Evolutionary conservation across 257 asterid genomes (phyloP), one percentile per base, ranked within the genome.

Genomic region (Scutellaria minor): DNA sequence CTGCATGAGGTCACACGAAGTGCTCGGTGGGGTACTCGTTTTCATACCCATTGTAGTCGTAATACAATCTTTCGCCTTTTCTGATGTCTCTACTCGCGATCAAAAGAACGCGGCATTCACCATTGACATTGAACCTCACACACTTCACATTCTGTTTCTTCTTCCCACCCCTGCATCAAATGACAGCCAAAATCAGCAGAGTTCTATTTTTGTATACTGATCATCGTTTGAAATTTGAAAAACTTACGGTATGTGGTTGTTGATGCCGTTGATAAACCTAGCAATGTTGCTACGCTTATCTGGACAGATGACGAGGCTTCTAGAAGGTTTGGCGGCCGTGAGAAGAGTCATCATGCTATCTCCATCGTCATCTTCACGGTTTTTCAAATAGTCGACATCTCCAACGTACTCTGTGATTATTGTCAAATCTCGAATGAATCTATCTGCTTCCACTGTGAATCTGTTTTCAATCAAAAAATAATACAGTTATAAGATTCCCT

Each of bases 331-430:
- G 12, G 85, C 66, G 7, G 99, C 86, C 44, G 69, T 79, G 66
- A 95, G 90, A 64, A 95, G 98, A 66, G 98, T 88, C 99, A 92
- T 95, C 86, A 89, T 92, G 86, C 99, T 91, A 80, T 95, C 98
- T 15, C 99, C 97, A 72, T 85, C 91, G 63, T 95, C 93, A 27
- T 83, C 59, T 75, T 90, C 91, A 0, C 95, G 91, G 3, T 86
- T 90, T 68, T 75, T 84, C 44, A 92, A 75, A 83, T 71, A 90
- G 83, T 95, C 99, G 37, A 92, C 97, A 68, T 92, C 99, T 70
- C 99, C 99, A 41, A 89, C 92, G 50, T 95, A 95, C 75, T 95
- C 99, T 1, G 99, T 88, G 71, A 95, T 92, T 50, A 95, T 88
- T 42, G 99, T 95, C 77, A 89, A 77, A 63, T 92, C 99, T 67